These are phyloP conservation scores for Galerina marginata DNA, from an alignment of 768 basidiomycete species.

Conservation along the genomic window DNA sequence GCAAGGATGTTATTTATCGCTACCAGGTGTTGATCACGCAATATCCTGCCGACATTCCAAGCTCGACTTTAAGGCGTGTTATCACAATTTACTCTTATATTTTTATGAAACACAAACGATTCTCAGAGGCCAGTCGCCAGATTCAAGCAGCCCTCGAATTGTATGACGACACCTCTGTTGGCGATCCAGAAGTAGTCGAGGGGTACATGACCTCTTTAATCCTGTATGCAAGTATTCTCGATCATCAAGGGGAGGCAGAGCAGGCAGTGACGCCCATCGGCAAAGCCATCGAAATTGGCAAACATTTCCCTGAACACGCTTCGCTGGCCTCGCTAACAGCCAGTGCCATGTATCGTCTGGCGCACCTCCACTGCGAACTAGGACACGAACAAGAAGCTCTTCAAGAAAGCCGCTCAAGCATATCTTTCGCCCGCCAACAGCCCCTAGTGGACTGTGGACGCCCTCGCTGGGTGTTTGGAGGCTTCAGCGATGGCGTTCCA, in stretches of 20 bases:
- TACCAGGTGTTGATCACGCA: not conserved
- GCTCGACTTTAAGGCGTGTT: not conserved
- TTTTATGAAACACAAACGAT: not conserved
- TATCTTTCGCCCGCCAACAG: not conserved
- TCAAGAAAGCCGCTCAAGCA: not conserved
- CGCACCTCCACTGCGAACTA: constrained; percentile 5
- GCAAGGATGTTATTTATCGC: not conserved
- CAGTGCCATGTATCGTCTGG: not conserved
- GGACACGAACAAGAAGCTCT: constrained; percentile 13
- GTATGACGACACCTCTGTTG: not conserved
- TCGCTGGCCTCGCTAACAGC: not conserved
- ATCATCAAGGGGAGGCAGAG: constrained; percentile 5
- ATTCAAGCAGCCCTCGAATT: constrained; percentile 3
- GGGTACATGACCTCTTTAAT: constrained; percentile 1
- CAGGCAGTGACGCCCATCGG: constrained; percentile 1
- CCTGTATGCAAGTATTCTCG: constrained; percentile 2
- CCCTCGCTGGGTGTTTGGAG: not conserved
- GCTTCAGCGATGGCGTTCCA: not conserved
- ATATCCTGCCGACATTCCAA: not conserved
- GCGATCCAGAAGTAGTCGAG: not conserved
- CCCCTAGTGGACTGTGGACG: not conserved
- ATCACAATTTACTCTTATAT: not conserved
- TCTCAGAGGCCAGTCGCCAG: not conserved
- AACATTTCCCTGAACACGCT: not conserved
- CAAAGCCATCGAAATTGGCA: constrained; percentile 5